phyloP scores from a whole-genome alignment of 1,139 yeast genomes.

The Candida buenavistaensis region DNA sequence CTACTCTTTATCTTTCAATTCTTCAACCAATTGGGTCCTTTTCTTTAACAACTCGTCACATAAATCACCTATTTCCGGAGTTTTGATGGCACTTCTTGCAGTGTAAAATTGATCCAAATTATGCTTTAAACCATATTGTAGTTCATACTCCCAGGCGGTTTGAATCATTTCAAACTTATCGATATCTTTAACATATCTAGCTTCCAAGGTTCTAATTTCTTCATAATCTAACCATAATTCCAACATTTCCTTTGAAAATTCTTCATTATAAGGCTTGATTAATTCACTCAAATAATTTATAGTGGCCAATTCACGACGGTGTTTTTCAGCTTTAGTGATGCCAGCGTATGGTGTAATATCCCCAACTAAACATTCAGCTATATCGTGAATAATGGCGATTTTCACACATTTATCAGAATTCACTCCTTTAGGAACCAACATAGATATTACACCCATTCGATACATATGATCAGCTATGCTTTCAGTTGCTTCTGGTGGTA shows the following conservation, averaged over 20 bases:
- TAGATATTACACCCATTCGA: slow-evolving; percentile 83
- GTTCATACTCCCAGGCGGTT: slow-evolving; percentile 91
- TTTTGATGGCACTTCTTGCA: slow-evolving; percentile 64
- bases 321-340: slow-evolving; percentile 69
- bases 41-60: slow-evolving; percentile 64
- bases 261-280: slow-evolving; percentile 61
- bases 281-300: slow-evolving; percentile 65
- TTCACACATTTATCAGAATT: slow-evolving; percentile 65
- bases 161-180: slow-evolving; percentile 91
- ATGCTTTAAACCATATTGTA: slow-evolving; percentile 51
- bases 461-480: slow-evolving; percentile 96
- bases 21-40: slow-evolving; percentile 36
- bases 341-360: slow-evolving; percentile 89
- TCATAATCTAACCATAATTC: slow-evolving; percentile 92
- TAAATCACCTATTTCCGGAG: slow-evolving; percentile 70
- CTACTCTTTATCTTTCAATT: slow-evolving; percentile 9
- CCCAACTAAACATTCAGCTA: slow-evolving; percentile 92
- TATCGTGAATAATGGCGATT: slow-evolving; percentile 88
- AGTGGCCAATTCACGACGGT: slow-evolving; percentile 75
- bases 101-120: slow-evolving; percentile 69
- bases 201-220: slow-evolving; percentile 76
- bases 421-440: slow-evolving; percentile 57
- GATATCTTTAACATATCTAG: slow-evolving; percentile 87
- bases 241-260: slow-evolving; percentile 64
- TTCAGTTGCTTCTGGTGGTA: slow-evolving; percentile 54